Percentiles rank a stretch among this genome's conserved stretches.
These are phyloP conservation scores for Pichia manshurica DNA, from an alignment of 805 yeast species.

Conservation along the genomic window DNA sequence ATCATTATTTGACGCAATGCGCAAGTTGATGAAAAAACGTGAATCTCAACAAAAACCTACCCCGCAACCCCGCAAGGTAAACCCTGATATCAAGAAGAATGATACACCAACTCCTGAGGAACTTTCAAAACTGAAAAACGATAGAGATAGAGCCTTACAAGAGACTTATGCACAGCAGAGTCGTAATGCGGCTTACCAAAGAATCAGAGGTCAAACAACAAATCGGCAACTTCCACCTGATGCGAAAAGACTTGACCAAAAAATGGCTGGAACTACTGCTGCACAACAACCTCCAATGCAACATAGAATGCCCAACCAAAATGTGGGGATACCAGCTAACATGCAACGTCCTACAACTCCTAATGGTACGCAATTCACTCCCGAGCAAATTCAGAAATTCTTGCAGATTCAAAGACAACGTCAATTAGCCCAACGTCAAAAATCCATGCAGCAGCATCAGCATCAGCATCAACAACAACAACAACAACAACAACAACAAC, in stretches of 20 bases:
- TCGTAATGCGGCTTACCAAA: slow-evolving; percentile 18
- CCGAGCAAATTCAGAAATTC: slow-evolving; percentile 56
- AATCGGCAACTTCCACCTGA: slow-evolving; percentile 17
- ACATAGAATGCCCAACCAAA: background rate
- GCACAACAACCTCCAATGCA: slow-evolving; percentile 10
- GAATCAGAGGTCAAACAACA: slow-evolving; percentile 20
- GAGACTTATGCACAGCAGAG: slow-evolving; percentile 50
- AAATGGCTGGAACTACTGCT: slow-evolving; percentile 12
- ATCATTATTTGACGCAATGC: slow-evolving; percentile 91
- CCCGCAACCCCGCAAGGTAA: slow-evolving; percentile 31
- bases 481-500: background rate
- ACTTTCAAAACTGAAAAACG: slow-evolving; percentile 73
- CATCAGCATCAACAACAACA: slow-evolving; percentile 26
- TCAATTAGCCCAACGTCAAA: slow-evolving; percentile 18
- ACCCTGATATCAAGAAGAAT: slow-evolving; percentile 26
- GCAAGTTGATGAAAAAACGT: slow-evolving; percentile 83
- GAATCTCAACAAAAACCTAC: slow-evolving; percentile 68
- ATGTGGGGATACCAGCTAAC: background rate
- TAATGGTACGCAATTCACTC: slow-evolving; percentile 52
- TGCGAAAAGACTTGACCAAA: slow-evolving; percentile 12
- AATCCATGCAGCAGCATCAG: slow-evolving; percentile 37
- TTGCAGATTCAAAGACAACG: slow-evolving; percentile 48
- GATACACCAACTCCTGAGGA: slow-evolving; percentile 80
- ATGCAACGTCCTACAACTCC: slow-evolving; percentile 40
- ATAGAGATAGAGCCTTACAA: slow-evolving; percentile 79